Conservation (phyloP, 2,329 filamentous ascomycete species). For the Parastagonospora avenae region DNA sequence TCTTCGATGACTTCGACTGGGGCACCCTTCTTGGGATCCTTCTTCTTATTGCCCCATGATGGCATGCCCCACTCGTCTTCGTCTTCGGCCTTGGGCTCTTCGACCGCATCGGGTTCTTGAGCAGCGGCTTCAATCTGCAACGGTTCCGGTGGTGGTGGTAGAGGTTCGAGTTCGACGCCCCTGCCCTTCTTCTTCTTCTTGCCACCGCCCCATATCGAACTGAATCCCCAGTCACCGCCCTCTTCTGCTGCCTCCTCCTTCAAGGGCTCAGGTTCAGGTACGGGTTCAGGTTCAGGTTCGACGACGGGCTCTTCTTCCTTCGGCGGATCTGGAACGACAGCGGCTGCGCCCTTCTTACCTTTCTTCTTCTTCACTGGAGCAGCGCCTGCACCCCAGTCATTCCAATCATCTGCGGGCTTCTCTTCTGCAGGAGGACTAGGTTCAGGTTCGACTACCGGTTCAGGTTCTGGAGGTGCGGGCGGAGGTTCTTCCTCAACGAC, state of each 20-base stretch:
- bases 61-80: slow-evolving; percentile 64
- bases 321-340: slow-evolving; percentile 48
- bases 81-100: slow-evolving; percentile 56
- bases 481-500: slow-evolving; percentile 24
- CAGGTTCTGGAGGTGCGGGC: slow-evolving; percentile 29
- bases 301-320: slow-evolving; percentile 5
- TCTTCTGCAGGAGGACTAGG: slow-evolving; percentile 26
- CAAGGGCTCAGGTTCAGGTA: slow-evolving; percentile 21
- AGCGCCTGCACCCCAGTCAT: slow-evolving; percentile 28
- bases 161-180: slow-evolving; percentile 41
- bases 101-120: slow-evolving; percentile 54
- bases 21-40: slow-evolving; percentile 45
- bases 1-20: slow-evolving; percentile 49
- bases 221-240: slow-evolving; percentile 41
- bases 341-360: slow-evolving; percentile 42
- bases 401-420: slow-evolving; percentile 29
- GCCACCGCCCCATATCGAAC: slow-evolving; percentile 46
- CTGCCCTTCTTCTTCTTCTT: slow-evolving; percentile 57
- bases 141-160: slow-evolving; percentile 18
- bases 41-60: slow-evolving; percentile 59
- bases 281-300: slow-evolving; percentile 16
- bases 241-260: slow-evolving; percentile 34
- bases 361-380: slow-evolving; percentile 34
- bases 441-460: slow-evolving; percentile 33
- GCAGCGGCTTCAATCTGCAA: slow-evolving; percentile 31